A percentile compares a stretch with the other conserved stretches of the same genome.
These are phyloP conservation scores for Lobulomyces angularis DNA, from an alignment of 192 early-diverging fungal species.

Conservation along the genomic window DNA sequence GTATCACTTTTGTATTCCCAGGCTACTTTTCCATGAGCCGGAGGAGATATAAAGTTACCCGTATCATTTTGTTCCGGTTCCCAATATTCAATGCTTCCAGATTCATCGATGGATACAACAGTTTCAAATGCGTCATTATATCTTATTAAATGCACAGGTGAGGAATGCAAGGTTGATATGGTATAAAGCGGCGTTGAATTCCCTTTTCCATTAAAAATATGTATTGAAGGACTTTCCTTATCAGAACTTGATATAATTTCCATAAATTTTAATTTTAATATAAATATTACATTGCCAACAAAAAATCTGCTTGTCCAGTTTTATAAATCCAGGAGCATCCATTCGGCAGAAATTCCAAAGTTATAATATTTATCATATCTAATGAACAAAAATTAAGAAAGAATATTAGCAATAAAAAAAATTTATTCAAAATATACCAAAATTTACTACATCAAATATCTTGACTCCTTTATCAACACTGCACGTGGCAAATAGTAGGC, in stretches of 20 bases:
- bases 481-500: slow-evolving; percentile 67
- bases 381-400: not conserved
- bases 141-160: slow-evolving; percentile 65
- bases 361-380: slow-evolving; percentile 98
- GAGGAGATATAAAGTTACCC: slow-evolving; percentile 14
- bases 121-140: slow-evolving; percentile 66
- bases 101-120: slow-evolving; percentile 68
- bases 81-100: slow-evolving; percentile 96
- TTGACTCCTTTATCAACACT: slow-evolving; percentile 77
- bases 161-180: slow-evolving; percentile 51
- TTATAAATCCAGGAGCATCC: slow-evolving; percentile 76
- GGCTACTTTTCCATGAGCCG: slow-evolving; percentile 25
- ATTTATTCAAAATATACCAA: slow-evolving; percentile 42
- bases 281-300: slow-evolving; percentile 60
- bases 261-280: not conserved
- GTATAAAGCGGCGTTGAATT: slow-evolving; percentile 48
- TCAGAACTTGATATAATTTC: slow-evolving; percentile 48
- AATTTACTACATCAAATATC: slow-evolving; percentile 91
- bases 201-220: slow-evolving; percentile 68
- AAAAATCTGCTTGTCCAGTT: slow-evolving; percentile 66
- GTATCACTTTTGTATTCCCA: slow-evolving; percentile 89
- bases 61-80: slow-evolving; percentile 32
- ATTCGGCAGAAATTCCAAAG: slow-evolving; percentile 59
- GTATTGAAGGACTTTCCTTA: slow-evolving; percentile 48
- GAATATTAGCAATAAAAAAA: slow-evolving; percentile 1